Percentiles rank a stretch among this genome's conserved stretches.
phyloP scores from a whole-genome alignment of 2,329 filamentous ascomycete genomes.

The Aspergillus sp. region DNA sequence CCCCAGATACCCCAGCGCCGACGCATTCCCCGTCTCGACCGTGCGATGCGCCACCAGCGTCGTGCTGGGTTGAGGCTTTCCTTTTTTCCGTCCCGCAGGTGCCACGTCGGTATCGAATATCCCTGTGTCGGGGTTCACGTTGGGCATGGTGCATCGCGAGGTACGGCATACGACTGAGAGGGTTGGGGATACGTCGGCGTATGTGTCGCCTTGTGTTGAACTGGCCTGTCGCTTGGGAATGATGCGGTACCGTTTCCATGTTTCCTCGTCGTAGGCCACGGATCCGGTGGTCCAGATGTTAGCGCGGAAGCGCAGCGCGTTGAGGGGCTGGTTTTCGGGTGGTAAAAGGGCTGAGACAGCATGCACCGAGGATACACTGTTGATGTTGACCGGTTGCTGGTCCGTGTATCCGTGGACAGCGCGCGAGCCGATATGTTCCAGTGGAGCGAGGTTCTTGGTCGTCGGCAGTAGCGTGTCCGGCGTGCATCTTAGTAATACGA shows the following conservation, averaged over 20 bases:
- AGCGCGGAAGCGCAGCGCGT: constrained; percentile 22
- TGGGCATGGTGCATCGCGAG: constrained; percentile 25
- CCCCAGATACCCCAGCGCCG: constrained; percentile 21
- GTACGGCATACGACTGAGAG: constrained; percentile 23
- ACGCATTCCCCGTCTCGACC: constrained; percentile 19
- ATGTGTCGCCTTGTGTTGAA: not conserved
- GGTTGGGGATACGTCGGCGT: constrained; percentile 11
- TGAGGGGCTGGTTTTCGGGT: constrained; percentile 19
- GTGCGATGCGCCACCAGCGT: constrained; percentile 19
- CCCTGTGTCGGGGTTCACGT: constrained; percentile 19
- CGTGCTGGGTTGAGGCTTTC: constrained; percentile 22
- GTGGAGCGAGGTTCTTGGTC: constrained; percentile 19
- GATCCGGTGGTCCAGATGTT: constrained; percentile 20
- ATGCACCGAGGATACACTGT: constrained; percentile 22
- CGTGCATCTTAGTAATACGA: constrained; percentile 10
- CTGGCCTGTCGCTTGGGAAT: constrained; percentile 1
- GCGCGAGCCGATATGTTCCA: constrained; percentile 20
- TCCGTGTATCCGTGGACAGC: constrained; percentile 24
- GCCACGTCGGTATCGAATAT: constrained; percentile 18
- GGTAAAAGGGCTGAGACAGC: constrained; percentile 20
- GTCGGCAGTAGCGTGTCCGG: constrained; percentile 19
- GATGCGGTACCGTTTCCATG: constrained; percentile 21
- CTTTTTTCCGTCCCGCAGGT: constrained; percentile 15
- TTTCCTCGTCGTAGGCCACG: constrained; percentile 21
- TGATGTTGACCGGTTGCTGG: constrained; percentile 23